Evolutionary conservation across 2,329 filamentous ascomycete species (phyloP), one percentile per base, ranked within the genome.

Genomic region (Boeremia exigua): DNA sequence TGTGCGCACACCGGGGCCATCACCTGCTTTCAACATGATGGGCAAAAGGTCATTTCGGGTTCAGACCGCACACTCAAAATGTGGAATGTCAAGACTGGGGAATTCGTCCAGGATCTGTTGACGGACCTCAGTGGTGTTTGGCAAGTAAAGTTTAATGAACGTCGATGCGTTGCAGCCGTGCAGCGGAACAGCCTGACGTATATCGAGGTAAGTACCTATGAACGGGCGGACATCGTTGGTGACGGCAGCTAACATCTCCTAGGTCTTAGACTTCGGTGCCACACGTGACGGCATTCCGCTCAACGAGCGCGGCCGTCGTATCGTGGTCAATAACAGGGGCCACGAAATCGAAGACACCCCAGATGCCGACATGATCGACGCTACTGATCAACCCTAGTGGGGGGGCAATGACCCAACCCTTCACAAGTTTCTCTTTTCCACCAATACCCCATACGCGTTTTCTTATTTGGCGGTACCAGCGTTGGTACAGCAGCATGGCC

Each of bases 211-310:
- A 51, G 56, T 28, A 15, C 12, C 54, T 43, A 40, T 48, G 17
- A 6, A 9, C 2, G 2, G 15, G 6, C 5, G 15, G 6, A 11
- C 9, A 5, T n/a, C 15, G 17, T 17, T 9, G 27, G 28, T n/a
- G 38, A n/a, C 28, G 29, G 25, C 36, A 36, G 6, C 75, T 80
- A 72, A 82, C 69, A 39, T 32, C 37, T 38, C 37, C 12, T 58
- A 98, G 95, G 94, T 99, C 63, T 88, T 99, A 57, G 95, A 99
- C 78, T 99, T 98, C 77, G 95, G 95, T 56, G 95, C 95, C 61
- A 88, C 91, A 43, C 89, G 95, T 63, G 95, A 99, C 70, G 94
- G 94, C 48, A 85, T 92, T 57, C 86, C 91, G 3, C 83, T 86
- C 14, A 87, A 89, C 61, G 86, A 93, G 66, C 86, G 94, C 39